Conservation (phyloP, 768 basidiomycete species). For the Tephrocybe sp. region DNA sequence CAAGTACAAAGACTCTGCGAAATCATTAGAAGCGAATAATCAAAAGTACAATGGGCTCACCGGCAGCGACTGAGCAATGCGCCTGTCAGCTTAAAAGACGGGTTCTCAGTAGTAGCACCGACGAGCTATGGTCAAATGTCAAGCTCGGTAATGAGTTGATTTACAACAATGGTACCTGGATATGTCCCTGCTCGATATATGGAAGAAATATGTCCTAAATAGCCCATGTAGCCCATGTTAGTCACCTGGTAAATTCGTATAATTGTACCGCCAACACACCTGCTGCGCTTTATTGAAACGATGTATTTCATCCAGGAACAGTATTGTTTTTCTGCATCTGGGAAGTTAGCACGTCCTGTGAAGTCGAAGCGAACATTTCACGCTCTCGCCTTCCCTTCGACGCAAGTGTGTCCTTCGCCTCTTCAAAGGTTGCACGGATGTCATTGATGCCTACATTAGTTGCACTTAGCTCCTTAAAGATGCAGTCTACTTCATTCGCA, state of each 20-base stretch:
- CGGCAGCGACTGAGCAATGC: slow-evolving; percentile 75
- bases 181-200: slow-evolving; percentile 72
- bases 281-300: slow-evolving; percentile 74
- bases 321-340: slow-evolving; percentile 56
- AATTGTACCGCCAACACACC: slow-evolving; percentile 27
- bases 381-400: slow-evolving; percentile 57
- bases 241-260: neutral
- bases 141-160: neutral
- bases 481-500: slow-evolving; percentile 52
- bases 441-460: slow-evolving; percentile 68
- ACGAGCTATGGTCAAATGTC: slow-evolving; percentile 47
- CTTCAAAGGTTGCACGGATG: slow-evolving; percentile 69
- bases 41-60: slow-evolving; percentile 35
- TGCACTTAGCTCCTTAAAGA: slow-evolving; percentile 78
- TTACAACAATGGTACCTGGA: slow-evolving; percentile 44
- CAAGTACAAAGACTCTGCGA: slow-evolving; percentile 67
- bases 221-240: no score
- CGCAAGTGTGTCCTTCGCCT: slow-evolving; percentile 64
- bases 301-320: slow-evolving; percentile 86
- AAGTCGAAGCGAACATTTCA: neutral
- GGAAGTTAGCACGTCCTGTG: no score
- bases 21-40: neutral
- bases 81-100: slow-evolving; percentile 77
- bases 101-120: slow-evolving; percentile 88
- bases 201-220: slow-evolving; percentile 78